Conservation (phyloP, 129 eudicot species). For the Chrysanthemum seticuspe region DNA sequence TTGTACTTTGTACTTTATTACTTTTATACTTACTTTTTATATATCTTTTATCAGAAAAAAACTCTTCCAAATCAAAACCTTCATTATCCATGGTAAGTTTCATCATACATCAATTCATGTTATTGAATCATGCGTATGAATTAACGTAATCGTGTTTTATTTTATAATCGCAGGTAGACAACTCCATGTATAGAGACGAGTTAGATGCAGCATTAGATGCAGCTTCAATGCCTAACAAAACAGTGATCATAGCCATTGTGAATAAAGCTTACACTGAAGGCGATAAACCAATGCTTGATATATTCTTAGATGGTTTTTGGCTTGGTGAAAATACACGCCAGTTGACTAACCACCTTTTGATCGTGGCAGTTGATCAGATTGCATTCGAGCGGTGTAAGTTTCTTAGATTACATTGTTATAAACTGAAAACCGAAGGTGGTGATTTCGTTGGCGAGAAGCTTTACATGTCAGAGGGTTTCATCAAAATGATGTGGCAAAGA, state of each 20-base stretch:
- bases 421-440: constrained; percentile 42
- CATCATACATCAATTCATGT: background rate
- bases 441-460: constrained; percentile 53
- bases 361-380: constrained; percentile 65
- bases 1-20: constrained; percentile 23
- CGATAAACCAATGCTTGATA: constrained; percentile 56
- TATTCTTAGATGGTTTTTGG: constrained; percentile 89
- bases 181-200: constrained; percentile 36
- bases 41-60: constrained; percentile 20
- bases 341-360: constrained; percentile 47
- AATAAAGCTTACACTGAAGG: constrained; percentile 70
- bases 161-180: constrained; percentile 17
- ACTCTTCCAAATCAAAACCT: constrained; percentile 21
- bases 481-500: constrained; percentile 86
- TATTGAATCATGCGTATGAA: background rate
- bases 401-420: constrained; percentile 55
- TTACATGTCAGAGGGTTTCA: constrained; percentile 61
- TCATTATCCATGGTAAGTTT: constrained; percentile 23
- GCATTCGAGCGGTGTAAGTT: constrained; percentile 63
- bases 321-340: constrained; percentile 56
- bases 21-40: constrained; percentile 24
- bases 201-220: constrained; percentile 45
- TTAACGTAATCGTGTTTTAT: background rate
- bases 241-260: constrained; percentile 57
- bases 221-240: constrained; percentile 64